Base-by-base conservation (phyloP, 2,329 filamentous ascomycete genomes). In the Zelopaecilomyces penicillatus region DNA sequence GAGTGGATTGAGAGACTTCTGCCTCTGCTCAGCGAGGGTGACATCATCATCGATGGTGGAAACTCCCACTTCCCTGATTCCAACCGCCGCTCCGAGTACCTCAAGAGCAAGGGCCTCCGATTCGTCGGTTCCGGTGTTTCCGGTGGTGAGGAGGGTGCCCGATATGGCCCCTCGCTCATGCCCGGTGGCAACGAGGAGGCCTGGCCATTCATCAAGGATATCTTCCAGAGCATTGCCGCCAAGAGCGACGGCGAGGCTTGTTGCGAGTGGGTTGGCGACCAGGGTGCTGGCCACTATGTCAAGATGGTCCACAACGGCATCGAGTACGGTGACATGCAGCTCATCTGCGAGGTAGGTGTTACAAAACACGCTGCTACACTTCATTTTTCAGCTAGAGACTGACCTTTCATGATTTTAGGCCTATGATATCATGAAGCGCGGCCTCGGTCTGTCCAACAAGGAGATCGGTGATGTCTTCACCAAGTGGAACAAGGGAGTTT, bases 221-320 rank as follows among this genome's bases (percentile, higher is more conserved):
- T 98, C 65, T 95, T 98, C 80, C 93, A 98, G 77, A 82, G 82
- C 75, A 95, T 98, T 66, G 80, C 93, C 53, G 93, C 93, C 70
- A 97, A 98, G 83, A 94, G 87, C 70, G 91, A 96, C 63, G 84
- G 83, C 62, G 93, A 98, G 80, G 75, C 93, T 55, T 98, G 93
- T 83, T 98, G 93, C 67, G 93, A 98, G 73, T 98, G 93, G 93
- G 93, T 98, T 61, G 93, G 93, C 75, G 93, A 97, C 73, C 89
- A 97, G 71, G 93, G 93, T 82, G 87, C 93, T 73, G 93, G 93
- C 61, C 93, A 98, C 83, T 98, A 96, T 79, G 91, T 98, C 78
- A 98, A 98, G 87, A 98, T 98, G 93, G 93, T 98, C 53, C 93
- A 98, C 85, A 98, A 98, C 75, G 93, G 93, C 80, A 98, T 98